These are phyloP conservation scores for Phlegmacium glaucopus DNA, from an alignment of 768 basidiomycete genomes.

Conservation along the genomic window DNA sequence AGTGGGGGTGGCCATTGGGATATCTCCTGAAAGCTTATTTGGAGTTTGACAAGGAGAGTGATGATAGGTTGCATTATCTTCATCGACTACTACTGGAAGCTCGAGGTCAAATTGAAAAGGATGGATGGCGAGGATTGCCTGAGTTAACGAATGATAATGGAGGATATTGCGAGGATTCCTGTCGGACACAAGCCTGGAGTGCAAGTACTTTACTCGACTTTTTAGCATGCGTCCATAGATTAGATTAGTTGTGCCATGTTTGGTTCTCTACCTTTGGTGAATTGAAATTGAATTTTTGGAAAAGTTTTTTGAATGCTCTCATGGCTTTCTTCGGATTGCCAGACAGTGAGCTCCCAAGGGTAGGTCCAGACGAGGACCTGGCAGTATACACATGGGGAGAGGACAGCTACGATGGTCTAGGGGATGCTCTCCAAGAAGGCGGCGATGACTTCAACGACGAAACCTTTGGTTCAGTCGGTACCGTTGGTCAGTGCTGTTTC, in stretches of 20 bases:
- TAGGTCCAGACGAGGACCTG: constrained; percentile 54
- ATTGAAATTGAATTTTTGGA: too few relatives aligned
- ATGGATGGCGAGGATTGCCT: constrained; percentile 92
- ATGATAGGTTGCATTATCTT: constrained; percentile 80
- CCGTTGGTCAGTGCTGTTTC: constrained; percentile 57
- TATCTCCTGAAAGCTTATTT: constrained; percentile 95
- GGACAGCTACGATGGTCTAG: constrained; percentile 86
- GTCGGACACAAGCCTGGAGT: constrained; percentile 95
- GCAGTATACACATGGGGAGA: constrained; percentile 94
- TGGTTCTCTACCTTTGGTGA: constrained; percentile 9
- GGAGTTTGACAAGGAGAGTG: constrained; percentile 76
- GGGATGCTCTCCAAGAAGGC: constrained; percentile 82
- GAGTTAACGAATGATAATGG: constrained; percentile 91
- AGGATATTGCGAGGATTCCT: constrained; percentile 80
- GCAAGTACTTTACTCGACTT: constrained; percentile 91
- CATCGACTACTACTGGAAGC: constrained; percentile 69
- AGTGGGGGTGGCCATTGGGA: constrained; percentile 95
- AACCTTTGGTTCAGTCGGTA: constrained; percentile 78
- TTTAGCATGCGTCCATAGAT: constrained; percentile 58
- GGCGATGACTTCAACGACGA: constrained; percentile 95
- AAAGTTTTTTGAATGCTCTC: constrained; percentile 28
- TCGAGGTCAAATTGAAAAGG: constrained; percentile 69
- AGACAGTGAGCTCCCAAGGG: constrained; percentile 57
- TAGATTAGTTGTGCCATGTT: constrained; percentile 24
- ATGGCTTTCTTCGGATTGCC: constrained; percentile 89